Evolutionary conservation across 1,139 yeast species (phyloP).

Genomic region (Sugiyamaella grinbergsii): DNA sequence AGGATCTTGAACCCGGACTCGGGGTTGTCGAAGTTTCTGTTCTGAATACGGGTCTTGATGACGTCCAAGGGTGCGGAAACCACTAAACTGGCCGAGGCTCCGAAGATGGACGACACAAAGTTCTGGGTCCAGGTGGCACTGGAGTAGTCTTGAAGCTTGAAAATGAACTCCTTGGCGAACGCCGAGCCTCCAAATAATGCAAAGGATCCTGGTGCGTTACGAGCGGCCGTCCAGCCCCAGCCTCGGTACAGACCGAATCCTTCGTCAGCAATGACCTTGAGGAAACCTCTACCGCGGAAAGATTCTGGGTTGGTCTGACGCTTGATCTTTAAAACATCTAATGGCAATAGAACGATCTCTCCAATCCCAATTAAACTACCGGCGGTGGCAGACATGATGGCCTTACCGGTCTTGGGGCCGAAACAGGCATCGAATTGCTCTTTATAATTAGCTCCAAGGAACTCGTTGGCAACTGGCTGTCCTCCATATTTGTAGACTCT

Average conservation of each 20-base stretch:
- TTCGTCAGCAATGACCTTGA: slow-evolving; percentile 83
- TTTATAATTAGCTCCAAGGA: slow-evolving; percentile 73
- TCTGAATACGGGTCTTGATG: slow-evolving; percentile 97
- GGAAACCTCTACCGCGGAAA: slow-evolving; percentile 94
- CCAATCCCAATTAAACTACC: slow-evolving; percentile 98
- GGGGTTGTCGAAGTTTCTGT: slow-evolving; percentile 92
- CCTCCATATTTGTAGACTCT: slow-evolving; percentile 99
- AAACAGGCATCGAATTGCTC: slow-evolving; percentile 69
- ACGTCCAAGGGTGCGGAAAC: slow-evolving; percentile 98
- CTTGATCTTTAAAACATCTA: slow-evolving; percentile 95
- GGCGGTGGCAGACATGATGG: slow-evolving; percentile 93
- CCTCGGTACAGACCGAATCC: slow-evolving; percentile 95
- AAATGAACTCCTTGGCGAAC: slow-evolving; percentile 93
- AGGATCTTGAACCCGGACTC: slow-evolving; percentile 91
- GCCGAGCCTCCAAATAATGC: slow-evolving; percentile 98
- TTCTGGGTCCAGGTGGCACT: slow-evolving; percentile 94
- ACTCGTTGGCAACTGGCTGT: slow-evolving; percentile 97
- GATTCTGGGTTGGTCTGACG: slow-evolving; percentile 99
- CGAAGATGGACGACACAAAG: slow-evolving; percentile 93
- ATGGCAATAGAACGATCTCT: slow-evolving; percentile 91
- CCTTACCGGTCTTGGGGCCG: slow-evolving; percentile 96
- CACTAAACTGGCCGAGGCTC: slow-evolving; percentile 95
- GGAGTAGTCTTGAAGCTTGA: slow-evolving; percentile 82
- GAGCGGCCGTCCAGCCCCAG: slow-evolving; percentile 99
- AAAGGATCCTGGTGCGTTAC: slow-evolving; percentile 98